These are phyloP conservation scores for Fagopyrum homotropicum DNA, from an alignment of 148 eudicot species.

Conservation along the genomic window DNA sequence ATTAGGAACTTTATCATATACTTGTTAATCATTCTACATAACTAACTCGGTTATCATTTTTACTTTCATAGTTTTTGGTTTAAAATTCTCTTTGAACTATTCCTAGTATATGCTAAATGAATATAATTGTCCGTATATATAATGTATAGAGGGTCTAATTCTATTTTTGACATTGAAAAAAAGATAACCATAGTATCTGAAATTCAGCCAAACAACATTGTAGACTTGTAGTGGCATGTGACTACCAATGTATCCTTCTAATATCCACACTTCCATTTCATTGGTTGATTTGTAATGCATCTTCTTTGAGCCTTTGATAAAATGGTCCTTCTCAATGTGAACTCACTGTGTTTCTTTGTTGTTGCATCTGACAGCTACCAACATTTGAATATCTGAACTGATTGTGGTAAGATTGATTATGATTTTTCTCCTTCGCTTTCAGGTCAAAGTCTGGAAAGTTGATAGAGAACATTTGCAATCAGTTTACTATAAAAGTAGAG, in stretches of 20 bases:
- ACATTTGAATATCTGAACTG: neutral
- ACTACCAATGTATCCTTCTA: too few species aligned
- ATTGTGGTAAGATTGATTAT: conserved; percentile 2
- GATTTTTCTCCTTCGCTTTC: conserved; percentile 18
- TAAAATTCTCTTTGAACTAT: neutral
- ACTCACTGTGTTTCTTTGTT: neutral
- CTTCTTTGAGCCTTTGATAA: neutral
- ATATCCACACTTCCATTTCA: too few species aligned
- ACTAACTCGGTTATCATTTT: neutral
- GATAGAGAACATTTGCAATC: conserved; percentile 39
- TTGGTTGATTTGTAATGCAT: neutral
- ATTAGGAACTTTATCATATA: neutral
- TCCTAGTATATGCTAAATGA: neutral
- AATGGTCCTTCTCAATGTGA: neutral
- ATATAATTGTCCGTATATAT: neutral
- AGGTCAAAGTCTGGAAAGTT: conserved; percentile 68
- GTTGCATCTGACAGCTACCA: neutral
- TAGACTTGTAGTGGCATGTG: too few species aligned
- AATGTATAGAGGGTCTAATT: neutral
- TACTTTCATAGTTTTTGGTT: neutral
- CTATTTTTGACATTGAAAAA: neutral
- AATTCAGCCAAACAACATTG: neutral
- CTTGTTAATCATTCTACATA: too few species aligned
- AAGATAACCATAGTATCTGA: neutral
- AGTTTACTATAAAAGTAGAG: conserved; percentile 67